Evolutionary conservation across 345 rosid species (phyloP), one percentile per base, ranked within the genome.

Genomic region (Microthlaspi erraticum): DNA sequence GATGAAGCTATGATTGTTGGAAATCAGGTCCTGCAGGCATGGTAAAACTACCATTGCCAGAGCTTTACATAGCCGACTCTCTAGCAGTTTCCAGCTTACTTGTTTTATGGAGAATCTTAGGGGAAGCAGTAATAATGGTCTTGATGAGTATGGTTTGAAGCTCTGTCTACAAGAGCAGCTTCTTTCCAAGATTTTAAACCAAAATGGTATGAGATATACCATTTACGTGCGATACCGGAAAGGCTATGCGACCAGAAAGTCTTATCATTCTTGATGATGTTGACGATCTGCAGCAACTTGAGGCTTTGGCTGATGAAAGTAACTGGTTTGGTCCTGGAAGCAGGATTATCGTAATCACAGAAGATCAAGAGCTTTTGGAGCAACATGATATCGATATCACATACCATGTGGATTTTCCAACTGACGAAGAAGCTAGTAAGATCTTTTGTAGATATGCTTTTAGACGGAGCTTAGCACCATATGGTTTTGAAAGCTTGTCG

Each of bases 21-120:
- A 29, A 54, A n/a, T 41, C 4, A 42, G 71, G 71, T 36, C 43
- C 71, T 29, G 37, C 55, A 0, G 74, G 74, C 0, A 70, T 70
- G 74, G 74, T 11, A 70, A 72, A 14, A 72, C 77, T 18, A 64
- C 71, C 8, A 33, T 67, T 43, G 71, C 71, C 0, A 61, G 34
- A 7, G 52, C 61, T 51, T 17, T 72, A 19, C 8, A 32, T 0
- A 8, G 37, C 13, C 6, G 3, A 13, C 38, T 64, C 20, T 54
- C 39, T 1, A 7, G 23, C 5, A n/a, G 18, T 7, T 72, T 64
- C 1, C 48, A 64, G n/a, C 46, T 0, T 12, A 3, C 39, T 11
- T 43, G 23, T 34, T 54, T 72, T 26, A 2, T 72, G 23, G 34
- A 38, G 3, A 61, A 64, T 2, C 6, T 55, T 31, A 46, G 56